phyloP scores from a whole-genome alignment of 163 green algal genomes.

The Prototheca wickerhamii region DNA sequence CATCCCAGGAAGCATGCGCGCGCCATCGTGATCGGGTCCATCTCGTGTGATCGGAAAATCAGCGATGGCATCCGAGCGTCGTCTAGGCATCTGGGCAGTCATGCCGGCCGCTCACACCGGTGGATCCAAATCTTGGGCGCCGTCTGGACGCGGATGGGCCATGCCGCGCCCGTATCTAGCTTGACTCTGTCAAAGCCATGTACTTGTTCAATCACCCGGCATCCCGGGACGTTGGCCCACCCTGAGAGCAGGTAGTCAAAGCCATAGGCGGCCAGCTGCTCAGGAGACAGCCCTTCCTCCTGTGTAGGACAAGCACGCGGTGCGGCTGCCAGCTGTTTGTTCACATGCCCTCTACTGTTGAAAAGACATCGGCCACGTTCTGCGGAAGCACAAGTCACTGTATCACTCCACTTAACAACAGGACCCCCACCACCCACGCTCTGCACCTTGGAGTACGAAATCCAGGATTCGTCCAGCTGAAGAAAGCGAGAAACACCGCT shows the following conservation, averaged over 20 bases:
- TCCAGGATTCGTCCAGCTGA: no score
- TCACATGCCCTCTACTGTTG: background rate
- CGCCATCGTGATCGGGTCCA: no score
- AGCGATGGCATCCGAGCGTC: background rate
- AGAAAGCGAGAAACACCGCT: no score
- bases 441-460: no score
- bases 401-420: no score
- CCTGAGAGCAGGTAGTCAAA: conserved; percentile 30
- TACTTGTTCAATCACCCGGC: background rate
- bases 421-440: no score
- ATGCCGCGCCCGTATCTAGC: background rate
- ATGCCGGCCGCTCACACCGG: background rate
- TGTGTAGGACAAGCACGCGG: background rate
- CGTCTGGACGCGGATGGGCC: background rate
- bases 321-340: background rate
- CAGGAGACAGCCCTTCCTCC: conserved; percentile 21
- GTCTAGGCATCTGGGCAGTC: background rate
- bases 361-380: no score
- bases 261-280: background rate
- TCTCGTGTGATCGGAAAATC: background rate
- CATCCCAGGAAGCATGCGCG: no score
- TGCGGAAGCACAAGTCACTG: no score
- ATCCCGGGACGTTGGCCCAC: conserved; percentile 10
- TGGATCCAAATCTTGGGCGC: background rate
- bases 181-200: conserved; percentile 1